Evolutionary conservation across 176 grass and related monocot genomes (phyloP), one percentile per base, ranked within the genome.

Genomic region (Carex myosuroides): DNA sequence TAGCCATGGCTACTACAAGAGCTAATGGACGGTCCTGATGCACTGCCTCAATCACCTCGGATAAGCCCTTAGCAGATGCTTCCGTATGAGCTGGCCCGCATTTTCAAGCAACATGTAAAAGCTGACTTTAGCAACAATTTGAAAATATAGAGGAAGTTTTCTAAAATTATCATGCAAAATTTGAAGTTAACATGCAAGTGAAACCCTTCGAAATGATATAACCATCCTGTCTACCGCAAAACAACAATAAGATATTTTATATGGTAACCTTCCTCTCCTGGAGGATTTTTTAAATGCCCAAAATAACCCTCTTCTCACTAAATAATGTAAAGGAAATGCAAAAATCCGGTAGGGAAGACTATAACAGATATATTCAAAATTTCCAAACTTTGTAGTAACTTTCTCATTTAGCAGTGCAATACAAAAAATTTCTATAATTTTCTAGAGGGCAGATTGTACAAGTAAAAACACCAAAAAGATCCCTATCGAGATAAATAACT

Each of bases 1-100:
- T 89, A 16, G 92, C 95, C 95, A 98, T 98, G 64, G 89, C 92
- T 17, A 98, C 80, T 50, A 98, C 66, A 85, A 98, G 76, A 67
- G 92, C 89, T 64, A 93, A 60, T 61, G 85, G 87, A 62, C 29
- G 18, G 35, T 86, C 64, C 8, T 62, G 86, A 79, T 87, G 85
- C 9, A 89, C 84, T 16, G 78, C 87, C 81, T 59, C 52, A 85
- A 98, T 87, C 64, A 98, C 86, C 0, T 87, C 92, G 5, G 88
- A 85, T 60, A 94, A 86, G 52, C 89, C 91, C 88, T 94, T 91
- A 3, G 92, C 95, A 58, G 95, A 94, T 75, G 91, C 95, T 82
- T 94, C 91, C 0, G 92, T 94, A 72, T 98, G 91, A 44, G 95
- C 92, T 98, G 91, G 64, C 89, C 88, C 39, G 66, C 79, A 69